Percentiles rank a stretch among this genome's conserved stretches.
phyloP scores from a whole-genome alignment of 257 asterid genomes.

The Lycium barbarum region DNA sequence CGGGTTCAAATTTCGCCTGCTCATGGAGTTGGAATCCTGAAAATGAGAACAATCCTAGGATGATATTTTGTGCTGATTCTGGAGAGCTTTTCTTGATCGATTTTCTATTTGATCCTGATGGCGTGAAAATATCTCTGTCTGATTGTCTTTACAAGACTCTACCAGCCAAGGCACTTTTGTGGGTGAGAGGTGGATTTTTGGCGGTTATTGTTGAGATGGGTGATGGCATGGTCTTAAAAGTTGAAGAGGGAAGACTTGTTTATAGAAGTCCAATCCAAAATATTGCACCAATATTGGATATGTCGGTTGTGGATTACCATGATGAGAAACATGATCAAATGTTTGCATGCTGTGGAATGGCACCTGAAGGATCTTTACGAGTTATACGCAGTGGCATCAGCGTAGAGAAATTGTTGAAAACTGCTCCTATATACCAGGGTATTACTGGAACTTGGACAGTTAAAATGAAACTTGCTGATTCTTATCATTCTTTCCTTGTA shows the following conservation, averaged over 20 bases:
- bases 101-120: constrained; percentile 68
- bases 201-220: constrained; percentile 92
- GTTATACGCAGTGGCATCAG: constrained; percentile 93
- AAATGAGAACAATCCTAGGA: constrained; percentile 54
- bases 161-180: constrained; percentile 79
- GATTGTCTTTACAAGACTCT: constrained; percentile 80
- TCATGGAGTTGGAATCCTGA: constrained; percentile 98
- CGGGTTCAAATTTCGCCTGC: constrained; percentile 77
- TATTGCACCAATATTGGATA: constrained; percentile 93
- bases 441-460: constrained; percentile 92
- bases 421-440: constrained; percentile 89
- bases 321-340: constrained; percentile 90
- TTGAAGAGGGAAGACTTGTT: constrained; percentile 70
- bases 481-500: constrained; percentile 88
- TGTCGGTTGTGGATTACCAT: constrained; percentile 78
- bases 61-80: constrained; percentile 87
- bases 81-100: constrained; percentile 84
- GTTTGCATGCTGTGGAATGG: constrained; percentile 98
- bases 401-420: constrained; percentile 87
- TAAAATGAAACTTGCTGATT: constrained; percentile 72
- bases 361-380: constrained; percentile 90
- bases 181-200: constrained; percentile 86
- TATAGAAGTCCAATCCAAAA: constrained; percentile 82
- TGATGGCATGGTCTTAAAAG: constrained; percentile 88
- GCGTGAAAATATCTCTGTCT: constrained; percentile 67